A percentile compares a stretch with the other conserved stretches of the same genome.
phyloP scores from a whole-genome alignment of 2,329 filamentous ascomycete species.

The Truncatella angustata region DNA sequence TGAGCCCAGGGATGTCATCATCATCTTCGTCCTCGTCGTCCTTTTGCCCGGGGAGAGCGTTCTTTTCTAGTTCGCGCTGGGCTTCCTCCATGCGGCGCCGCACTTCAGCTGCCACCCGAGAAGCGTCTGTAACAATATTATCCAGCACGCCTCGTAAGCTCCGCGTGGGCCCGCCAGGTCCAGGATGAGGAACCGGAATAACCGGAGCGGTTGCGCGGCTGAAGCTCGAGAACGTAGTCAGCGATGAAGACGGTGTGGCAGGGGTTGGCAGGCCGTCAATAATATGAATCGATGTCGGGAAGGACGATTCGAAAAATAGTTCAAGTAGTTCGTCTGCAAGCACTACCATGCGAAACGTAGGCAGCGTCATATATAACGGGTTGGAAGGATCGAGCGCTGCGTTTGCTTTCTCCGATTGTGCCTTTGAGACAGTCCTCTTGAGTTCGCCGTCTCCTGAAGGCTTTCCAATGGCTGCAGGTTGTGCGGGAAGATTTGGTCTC shows the following conservation, averaged over 20 bases:
- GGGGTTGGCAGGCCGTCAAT: conserved; percentile 57
- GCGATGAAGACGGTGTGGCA: conserved; percentile 56
- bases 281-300: conserved; percentile 88
- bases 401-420: conserved; percentile 77
- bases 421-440: conserved; percentile 52
- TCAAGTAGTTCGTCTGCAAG: conserved; percentile 93
- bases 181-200: conserved; percentile 37
- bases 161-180: conserved; percentile 54
- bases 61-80: conserved; percentile 85
- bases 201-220: conserved; percentile 41
- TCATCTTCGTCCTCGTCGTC: conserved; percentile 70
- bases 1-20: conserved; percentile 48
- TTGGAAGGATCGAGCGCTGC: conserved; percentile 88
- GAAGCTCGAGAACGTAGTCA: conserved; percentile 79
- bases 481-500: conserved; percentile 38
- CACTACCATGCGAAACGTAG: conserved; percentile 98
- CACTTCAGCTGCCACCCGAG: conserved; percentile 92
- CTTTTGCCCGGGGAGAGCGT: conserved; percentile 62
- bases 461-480: conserved; percentile 26
- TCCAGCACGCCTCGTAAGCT: conserved; percentile 90
- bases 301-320: conserved; percentile 95
- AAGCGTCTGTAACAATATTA: conserved; percentile 96
- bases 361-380: conserved; percentile 90
- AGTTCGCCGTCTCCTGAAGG: conserved; percentile 20
- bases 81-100: conserved; percentile 92